phyloP scores from a whole-genome alignment of 805 yeast species.

The Peterozyma toletana region DNA sequence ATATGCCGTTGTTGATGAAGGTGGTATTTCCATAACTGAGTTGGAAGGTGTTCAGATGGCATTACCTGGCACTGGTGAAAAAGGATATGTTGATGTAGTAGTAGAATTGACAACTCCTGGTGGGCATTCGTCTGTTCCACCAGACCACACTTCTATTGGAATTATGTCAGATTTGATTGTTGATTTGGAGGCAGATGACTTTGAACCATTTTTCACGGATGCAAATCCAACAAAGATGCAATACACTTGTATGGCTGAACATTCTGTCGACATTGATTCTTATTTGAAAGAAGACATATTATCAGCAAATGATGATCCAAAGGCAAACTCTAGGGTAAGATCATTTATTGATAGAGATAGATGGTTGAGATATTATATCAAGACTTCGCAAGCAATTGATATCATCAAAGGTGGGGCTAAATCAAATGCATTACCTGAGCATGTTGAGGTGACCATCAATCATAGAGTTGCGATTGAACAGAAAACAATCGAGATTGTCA shows the following conservation, averaged over 20 bases:
- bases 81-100: conserved; percentile 36
- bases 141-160: conserved; percentile 41
- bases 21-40: conserved; percentile 27
- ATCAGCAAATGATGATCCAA: conserved; percentile 25
- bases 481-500: conserved; percentile 23
- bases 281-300: conserved; percentile 28
- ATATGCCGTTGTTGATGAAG: conserved; percentile 39
- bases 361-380: conserved; percentile 27
- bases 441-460: conserved; percentile 34
- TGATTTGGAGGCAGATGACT: conserved; percentile 29
- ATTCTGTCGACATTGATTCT: conserved; percentile 26
- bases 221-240: conserved; percentile 36
- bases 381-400: conserved; percentile 43
- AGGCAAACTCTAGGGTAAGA: conserved; percentile 30
- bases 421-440: conserved; percentile 43
- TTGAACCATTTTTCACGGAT: conserved; percentile 29
- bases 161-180: conserved; percentile 33
- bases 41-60: conserved; percentile 31
- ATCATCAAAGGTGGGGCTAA: conserved; percentile 41
- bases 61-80: conserved; percentile 40
- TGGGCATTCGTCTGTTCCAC: conserved; percentile 46
- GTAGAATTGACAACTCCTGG: conserved; percentile 37
- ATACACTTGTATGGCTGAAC: conserved; percentile 39
- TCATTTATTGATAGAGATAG: conserved; percentile 22
- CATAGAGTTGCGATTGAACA: conserved; percentile 40